phyloP scores from a whole-genome alignment of 2,329 filamentous ascomycete species.

The Aschersonia sp. region DNA sequence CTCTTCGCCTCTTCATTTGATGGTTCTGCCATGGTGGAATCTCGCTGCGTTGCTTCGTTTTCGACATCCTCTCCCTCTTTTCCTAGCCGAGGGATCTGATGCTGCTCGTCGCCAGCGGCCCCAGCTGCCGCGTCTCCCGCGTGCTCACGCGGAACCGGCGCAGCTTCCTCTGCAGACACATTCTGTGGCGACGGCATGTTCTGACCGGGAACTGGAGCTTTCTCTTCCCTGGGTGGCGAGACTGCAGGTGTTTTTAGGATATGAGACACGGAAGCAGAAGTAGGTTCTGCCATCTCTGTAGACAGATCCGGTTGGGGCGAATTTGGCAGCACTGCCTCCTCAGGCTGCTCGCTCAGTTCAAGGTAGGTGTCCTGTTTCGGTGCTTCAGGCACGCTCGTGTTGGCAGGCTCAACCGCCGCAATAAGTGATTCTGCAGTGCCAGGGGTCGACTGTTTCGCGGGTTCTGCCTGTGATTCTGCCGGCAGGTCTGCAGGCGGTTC shows the following conservation, averaged over 20 bases:
- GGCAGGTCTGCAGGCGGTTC: neutral
- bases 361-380: neutral
- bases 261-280: neutral
- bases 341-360: neutral
- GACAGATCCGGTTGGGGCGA: neutral
- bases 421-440: neutral
- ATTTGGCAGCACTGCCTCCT: neutral
- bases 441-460: neutral
- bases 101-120: neutral
- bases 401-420: neutral
- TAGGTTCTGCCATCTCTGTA: neutral
- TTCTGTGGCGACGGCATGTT: neutral
- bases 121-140: neutral
- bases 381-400: neutral
- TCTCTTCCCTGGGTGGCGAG: neutral
- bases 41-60: neutral
- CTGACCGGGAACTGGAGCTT: neutral
- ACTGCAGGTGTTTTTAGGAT: neutral
- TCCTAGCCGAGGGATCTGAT: neutral
- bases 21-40: no score
- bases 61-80: neutral
- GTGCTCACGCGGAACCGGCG: neutral
- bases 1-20: neutral
- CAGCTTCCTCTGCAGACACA: neutral
- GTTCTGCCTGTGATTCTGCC: neutral